Conservation (phyloP, 306 rosid species). For the Cicer bijugum region DNA sequence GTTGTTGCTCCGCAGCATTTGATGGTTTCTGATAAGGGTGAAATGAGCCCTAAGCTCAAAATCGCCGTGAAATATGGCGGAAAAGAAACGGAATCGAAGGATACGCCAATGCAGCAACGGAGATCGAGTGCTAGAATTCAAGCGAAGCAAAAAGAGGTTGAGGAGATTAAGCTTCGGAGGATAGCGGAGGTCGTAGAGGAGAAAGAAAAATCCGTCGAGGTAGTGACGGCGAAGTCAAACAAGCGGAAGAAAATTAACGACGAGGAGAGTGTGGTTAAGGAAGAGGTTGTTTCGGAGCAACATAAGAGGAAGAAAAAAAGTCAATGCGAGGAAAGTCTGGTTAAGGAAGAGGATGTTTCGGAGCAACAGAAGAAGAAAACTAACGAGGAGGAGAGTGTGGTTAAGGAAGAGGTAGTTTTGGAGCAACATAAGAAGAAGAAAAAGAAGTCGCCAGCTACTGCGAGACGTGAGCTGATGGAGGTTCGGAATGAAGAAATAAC, state of each 20-base stretch:
- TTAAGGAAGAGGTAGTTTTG: neutral
- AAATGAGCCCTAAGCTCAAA: neutral
- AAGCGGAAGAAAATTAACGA: conserved; percentile 5
- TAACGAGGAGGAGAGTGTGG: conserved; percentile 11
- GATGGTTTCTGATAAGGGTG: neutral
- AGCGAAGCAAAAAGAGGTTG: conserved; percentile 43
- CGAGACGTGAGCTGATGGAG: neutral
- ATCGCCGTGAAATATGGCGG: neutral
- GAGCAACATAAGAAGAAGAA: neutral
- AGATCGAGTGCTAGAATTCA: conserved; percentile 60
- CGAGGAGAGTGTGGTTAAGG: conserved; percentile 23
- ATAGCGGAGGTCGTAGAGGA: conserved; percentile 38
- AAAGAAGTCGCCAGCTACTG: neutral
- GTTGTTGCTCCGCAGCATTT: conserved; percentile 16
- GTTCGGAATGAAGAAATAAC: neutral
- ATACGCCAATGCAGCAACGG: conserved; percentile 33
- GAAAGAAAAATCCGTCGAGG: neutral
- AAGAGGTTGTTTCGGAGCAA: neutral
- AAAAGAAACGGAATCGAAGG: neutral
- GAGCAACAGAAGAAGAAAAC: neutral
- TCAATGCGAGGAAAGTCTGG: conserved; percentile 14
- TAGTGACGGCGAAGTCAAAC: neutral
- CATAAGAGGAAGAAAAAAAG: neutral
- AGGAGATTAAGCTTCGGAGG: conserved; percentile 44
- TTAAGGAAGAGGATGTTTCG: neutral